Percentiles rank a stretch among this genome's conserved stretches.
Evolutionary conservation across 768 basidiomycete species (phyloP).

Genomic region (Mycena belliarum): DNA sequence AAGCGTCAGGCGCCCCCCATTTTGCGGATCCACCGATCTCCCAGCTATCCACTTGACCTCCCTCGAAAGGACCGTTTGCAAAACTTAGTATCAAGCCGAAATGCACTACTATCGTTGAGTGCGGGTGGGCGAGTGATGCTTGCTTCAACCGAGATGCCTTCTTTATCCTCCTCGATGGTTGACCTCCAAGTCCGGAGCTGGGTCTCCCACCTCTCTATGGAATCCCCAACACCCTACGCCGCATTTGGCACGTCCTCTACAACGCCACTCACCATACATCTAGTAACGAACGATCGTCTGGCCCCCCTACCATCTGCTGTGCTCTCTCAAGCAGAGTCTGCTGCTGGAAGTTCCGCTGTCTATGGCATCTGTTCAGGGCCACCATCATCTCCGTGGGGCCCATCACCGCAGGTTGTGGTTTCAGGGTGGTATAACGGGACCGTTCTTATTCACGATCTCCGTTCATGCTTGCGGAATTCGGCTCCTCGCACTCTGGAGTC

Average conservation of each 20-base stretch:
- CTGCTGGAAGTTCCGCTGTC: slow-evolving; percentile 51
- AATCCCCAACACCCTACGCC: slow-evolving; percentile 57
- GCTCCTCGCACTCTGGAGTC: slow-evolving; percentile 14
- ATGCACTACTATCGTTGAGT: slow-evolving; percentile 57
- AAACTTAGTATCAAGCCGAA: slow-evolving; percentile 49
- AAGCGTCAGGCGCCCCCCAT: slow-evolving; percentile 25
- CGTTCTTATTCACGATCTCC: slow-evolving; percentile 76
- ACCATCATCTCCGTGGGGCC: slow-evolving; percentile 64
- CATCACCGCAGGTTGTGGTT: slow-evolving; percentile 68
- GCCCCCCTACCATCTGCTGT: slow-evolving; percentile 47
- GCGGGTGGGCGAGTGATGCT: slow-evolving; percentile 49
- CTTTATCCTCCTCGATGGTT: slow-evolving; percentile 31
- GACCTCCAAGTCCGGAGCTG: slow-evolving; percentile 59
- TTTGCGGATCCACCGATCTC: slow-evolving; percentile 21
- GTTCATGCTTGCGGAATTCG: slow-evolving; percentile 40
- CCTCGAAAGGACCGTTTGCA: slow-evolving; percentile 54
- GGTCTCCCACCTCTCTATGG: slow-evolving; percentile 57
- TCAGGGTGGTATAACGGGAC: slow-evolving; percentile 84
- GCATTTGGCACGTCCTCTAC: slow-evolving; percentile 67
- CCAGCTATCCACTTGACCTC: slow-evolving; percentile 17
- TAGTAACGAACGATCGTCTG: slow-evolving; percentile 50
- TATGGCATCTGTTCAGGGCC: slow-evolving; percentile 70
- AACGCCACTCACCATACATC: slow-evolving; percentile 59
- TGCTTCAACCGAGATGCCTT: slow-evolving; percentile 25
- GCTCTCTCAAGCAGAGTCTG: slow-evolving; percentile 37